Evolutionary conservation across 768 basidiomycete genomes (phyloP), one percentile per base, ranked within the genome.

Genomic region (Coprinopsis cinerea): DNA sequence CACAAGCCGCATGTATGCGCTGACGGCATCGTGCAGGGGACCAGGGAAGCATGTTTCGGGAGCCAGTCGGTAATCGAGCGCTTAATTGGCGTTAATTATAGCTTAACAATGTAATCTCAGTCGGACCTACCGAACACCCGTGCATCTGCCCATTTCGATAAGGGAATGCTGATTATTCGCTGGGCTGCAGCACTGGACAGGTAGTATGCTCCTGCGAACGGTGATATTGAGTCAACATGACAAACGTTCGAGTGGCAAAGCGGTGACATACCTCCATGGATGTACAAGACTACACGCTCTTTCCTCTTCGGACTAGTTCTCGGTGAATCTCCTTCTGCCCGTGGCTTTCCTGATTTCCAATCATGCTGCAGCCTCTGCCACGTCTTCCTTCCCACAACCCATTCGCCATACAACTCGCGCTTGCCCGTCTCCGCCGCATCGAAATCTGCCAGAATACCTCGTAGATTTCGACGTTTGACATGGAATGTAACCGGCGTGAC

Each of bases 21-120:
- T 78, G 45, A 93, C 89, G 18, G 84, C 88, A 59, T 99, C 95
- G 76, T 95, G 72, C 13, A 73, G 62, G 9, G 92, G 88, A 0
- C 93, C 90, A 0, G 95, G 95, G 66, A 98, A 99, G 36, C 80
- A 78, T 3, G 92, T 92, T 66, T 99, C 95, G 1, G 95, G 95
- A 0, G 95, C 94, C 28, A 99, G 75, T 10, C 95, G 89, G 66
- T 99, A 99, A 63, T 96, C 92, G 53, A 99, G 72, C 6, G 93
- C 93, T 95, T 56, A 32, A n/a, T 40, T 7, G 18, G n/a, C 23
- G 13, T 45, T 44, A 15, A 18, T 36, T 37, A 53, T 34, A 44
- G 26, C 43, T 30, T 14, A 20, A 14, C 24, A 9, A 28, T 52
- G 56, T 7, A 15, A 15, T 32, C 25, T 24, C 48, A 53, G 22